These are phyloP conservation scores for Fusarium secorum DNA, from an alignment of 2,329 filamentous ascomycete species.

Conservation along the genomic window DNA sequence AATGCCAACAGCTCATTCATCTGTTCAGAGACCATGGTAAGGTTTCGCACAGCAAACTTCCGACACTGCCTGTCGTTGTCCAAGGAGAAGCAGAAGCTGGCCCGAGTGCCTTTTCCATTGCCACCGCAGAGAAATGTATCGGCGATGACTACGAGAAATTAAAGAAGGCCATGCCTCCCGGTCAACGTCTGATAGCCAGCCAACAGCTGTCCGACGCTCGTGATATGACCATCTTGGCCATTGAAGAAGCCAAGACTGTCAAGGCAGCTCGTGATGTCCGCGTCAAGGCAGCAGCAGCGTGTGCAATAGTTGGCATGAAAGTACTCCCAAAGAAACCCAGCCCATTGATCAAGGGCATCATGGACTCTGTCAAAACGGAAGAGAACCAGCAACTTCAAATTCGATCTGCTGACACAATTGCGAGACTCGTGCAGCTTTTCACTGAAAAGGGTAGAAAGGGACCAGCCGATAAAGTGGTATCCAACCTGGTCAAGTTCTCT, in stretches of 20 bases:
- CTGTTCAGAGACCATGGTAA: conserved; percentile 92
- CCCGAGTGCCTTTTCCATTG: conserved; percentile 88
- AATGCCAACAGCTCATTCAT: conserved; percentile 89
- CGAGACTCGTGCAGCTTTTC: conserved; percentile 85
- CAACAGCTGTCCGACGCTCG: conserved; percentile 82
- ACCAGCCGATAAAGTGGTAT: conserved; percentile 93
- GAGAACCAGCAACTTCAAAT: conserved; percentile 89
- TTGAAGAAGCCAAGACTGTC: conserved; percentile 79
- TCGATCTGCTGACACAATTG: conserved; percentile 85
- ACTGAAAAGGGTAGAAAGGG: conserved; percentile 80
- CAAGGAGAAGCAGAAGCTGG: conserved; percentile 93
- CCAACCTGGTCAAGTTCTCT: conserved; percentile 95
- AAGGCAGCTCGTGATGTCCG: conserved; percentile 86
- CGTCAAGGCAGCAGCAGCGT: conserved; percentile 85
- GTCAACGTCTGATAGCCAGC: conserved; percentile 83
- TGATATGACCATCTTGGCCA: conserved; percentile 71
- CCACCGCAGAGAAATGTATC: conserved; percentile 87
- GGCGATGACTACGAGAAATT: conserved; percentile 85
- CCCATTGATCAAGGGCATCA: conserved; percentile 91
- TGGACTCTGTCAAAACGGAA: conserved; percentile 97
- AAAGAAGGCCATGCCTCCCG: conserved; percentile 87
- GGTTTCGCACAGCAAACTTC: conserved; percentile 76
- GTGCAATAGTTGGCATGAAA: conserved; percentile 86
- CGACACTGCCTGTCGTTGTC: conserved; percentile 85
- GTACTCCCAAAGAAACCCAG: conserved; percentile 93